phyloP scores from a whole-genome alignment of 2,329 filamentous ascomycete genomes.

The Tothia fuscella region DNA sequence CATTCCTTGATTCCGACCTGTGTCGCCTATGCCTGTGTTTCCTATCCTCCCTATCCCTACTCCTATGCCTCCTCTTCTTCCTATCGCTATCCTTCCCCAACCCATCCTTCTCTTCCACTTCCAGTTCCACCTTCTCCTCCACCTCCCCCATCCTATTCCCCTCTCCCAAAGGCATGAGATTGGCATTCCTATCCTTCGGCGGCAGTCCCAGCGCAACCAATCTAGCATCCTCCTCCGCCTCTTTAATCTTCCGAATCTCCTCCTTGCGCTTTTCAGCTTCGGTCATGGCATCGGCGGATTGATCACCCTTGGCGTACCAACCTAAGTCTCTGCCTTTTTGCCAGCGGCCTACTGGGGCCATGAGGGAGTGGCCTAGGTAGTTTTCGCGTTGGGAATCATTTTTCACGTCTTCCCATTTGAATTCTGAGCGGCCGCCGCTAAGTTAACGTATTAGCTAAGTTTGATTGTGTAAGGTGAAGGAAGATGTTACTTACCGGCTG shows the following conservation, averaged over 20 bases:
- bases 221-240: slow-evolving; percentile 87
- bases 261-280: slow-evolving; percentile 47
- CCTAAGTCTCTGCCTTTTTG: slow-evolving; percentile 61
- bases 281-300: slow-evolving; percentile 33
- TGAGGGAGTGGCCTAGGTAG: slow-evolving; percentile 80
- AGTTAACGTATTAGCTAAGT: not conserved
- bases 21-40: slow-evolving; percentile 2
- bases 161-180: slow-evolving; percentile 46
- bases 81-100: not conserved
- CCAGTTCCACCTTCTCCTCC: not conserved
- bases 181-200: slow-evolving; percentile 55
- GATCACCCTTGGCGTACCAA: slow-evolving; percentile 53
- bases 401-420: slow-evolving; percentile 93
- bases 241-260: slow-evolving; percentile 72
- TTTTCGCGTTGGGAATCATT: slow-evolving; percentile 79
- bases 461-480: not conserved
- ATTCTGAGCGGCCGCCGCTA: slow-evolving; percentile 78
- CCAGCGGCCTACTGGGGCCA: slow-evolving; percentile 87
- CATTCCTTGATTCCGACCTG: not conserved
- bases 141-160: slow-evolving; percentile 1
- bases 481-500: slow-evolving; percentile 44
- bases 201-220: slow-evolving; percentile 71
- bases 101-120: not conserved
- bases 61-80: slow-evolving; percentile 4
- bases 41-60: slow-evolving; percentile 2